Base-by-base conservation (phyloP, 1,284 basidiomycete genomes). In the Boletus calvinii region DNA sequence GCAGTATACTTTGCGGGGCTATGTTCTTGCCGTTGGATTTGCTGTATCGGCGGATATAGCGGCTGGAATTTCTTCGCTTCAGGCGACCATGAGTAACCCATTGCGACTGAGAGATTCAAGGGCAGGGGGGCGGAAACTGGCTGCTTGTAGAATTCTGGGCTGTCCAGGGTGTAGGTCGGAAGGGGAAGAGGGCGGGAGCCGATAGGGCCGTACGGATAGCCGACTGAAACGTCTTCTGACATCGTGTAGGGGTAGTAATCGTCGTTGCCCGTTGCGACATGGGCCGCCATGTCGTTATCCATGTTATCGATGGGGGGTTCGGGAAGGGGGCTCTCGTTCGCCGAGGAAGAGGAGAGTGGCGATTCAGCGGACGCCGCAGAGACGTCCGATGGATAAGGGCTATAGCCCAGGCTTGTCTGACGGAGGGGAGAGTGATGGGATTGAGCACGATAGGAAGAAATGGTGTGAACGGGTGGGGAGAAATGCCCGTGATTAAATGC, bases 31-130 rank as follows among this genome's bases (percentile, higher is more conserved):
- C 55, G 65, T 26, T 64, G 67, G 9, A 55, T 46, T 54, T 70
- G 68, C 59, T 70, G 66, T 60, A 58, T 58, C 62, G 65, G 67
- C 32, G 68, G 56, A 71, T 59, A 70, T 59, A 68, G 57, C 68
- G 67, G 66, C 56, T 70, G 69, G 46, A 70, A 68, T 62, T 71
- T 70, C 61, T 71, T 68, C 0, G 58, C 46, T 34, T 68, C 62
- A 0, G 63, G 64, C 3, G 69, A 68, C 67, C 66, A 68, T 0
- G 65, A 52, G 31, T 70, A 70, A 4, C 58, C 58, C 67, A 71
- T 69, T 1, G 66, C 64, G 42, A 64, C 29, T 2, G 69, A 72
- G 46, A 69, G 50, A 49, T 71, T 58, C 45, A 70, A 37, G 29
- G 69, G 68, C 0, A 68, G 48, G 11, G 68, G 67, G 12, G 69